Conservation (phyloP, 1,139 yeast genomes). For the Geotrichum klebahnii region DNA sequence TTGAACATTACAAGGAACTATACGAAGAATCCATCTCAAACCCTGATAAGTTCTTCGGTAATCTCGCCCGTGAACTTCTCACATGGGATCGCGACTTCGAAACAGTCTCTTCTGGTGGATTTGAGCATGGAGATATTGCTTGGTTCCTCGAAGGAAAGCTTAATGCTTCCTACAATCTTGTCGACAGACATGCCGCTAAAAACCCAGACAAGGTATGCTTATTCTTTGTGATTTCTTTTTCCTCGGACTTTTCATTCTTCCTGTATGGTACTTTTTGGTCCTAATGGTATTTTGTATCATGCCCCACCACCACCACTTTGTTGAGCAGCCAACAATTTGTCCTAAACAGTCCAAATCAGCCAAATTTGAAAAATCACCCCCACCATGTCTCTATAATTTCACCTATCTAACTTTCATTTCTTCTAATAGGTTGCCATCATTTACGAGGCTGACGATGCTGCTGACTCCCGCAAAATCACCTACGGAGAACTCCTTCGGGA, state of each 20-base stretch:
- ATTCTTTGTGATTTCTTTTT: slow-evolving; percentile 1
- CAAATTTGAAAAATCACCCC: background rate
- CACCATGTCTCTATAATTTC: background rate
- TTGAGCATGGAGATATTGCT: slow-evolving; percentile 75
- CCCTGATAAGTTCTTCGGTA: slow-evolving; percentile 83
- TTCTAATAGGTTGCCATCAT: slow-evolving; percentile 57
- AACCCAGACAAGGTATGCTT: slow-evolving; percentile 73
- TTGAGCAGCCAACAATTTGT: background rate
- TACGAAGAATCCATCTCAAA: slow-evolving; percentile 73
- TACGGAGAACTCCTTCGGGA: slow-evolving; percentile 82
- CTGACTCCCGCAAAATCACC: slow-evolving; percentile 64
- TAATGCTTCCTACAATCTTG: slow-evolving; percentile 93
- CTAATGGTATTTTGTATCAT: background rate
- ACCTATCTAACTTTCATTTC: background rate
- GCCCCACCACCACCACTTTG: background rate
- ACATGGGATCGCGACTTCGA: slow-evolving; percentile 82
- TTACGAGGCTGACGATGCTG: slow-evolving; percentile 92
- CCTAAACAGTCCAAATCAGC: background rate
- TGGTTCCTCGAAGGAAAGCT: slow-evolving; percentile 94
- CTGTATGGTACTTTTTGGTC: background rate
- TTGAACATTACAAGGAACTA: slow-evolving; percentile 70
- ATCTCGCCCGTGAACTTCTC: slow-evolving; percentile 70
- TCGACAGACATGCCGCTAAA: slow-evolving; percentile 87
- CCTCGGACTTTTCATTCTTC: background rate
- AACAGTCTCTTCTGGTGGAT: slow-evolving; percentile 63